These are phyloP conservation scores for Wickerhamomyces sp. DNA, from an alignment of 1,139 yeast genomes.

Conservation along the genomic window DNA sequence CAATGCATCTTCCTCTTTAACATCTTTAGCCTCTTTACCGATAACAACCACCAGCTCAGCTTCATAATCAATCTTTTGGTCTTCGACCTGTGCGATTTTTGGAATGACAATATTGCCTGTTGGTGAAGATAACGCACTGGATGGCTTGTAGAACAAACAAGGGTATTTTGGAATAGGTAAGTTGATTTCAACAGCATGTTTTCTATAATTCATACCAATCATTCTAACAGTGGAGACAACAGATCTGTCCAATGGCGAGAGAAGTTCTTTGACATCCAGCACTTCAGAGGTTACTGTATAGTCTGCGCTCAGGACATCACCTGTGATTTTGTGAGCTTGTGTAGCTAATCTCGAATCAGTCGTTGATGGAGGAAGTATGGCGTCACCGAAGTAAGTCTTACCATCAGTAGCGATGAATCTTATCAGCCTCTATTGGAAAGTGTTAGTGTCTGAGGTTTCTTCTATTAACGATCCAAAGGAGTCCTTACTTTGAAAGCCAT, in stretches of 20 bases:
- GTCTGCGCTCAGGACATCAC: constrained; percentile 35
- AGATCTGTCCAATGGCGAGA: constrained; percentile 34
- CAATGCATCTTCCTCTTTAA: constrained; percentile 37
- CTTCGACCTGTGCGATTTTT: constrained; percentile 23
- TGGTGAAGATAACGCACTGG: constrained; percentile 36
- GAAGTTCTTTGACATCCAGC: constrained; percentile 28
- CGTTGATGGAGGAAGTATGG: constrained; percentile 24
- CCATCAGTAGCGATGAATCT: constrained; percentile 38
- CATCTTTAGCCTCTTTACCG: constrained; percentile 43
- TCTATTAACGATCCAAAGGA: neutral
- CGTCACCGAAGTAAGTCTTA: constrained; percentile 38
- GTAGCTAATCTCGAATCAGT: constrained; percentile 22
- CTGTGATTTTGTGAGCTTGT: constrained; percentile 34
- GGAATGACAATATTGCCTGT: constrained; percentile 38
- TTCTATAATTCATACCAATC: constrained; percentile 33
- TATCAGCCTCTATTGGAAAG: constrained; percentile 24
- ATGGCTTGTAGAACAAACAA: constrained; percentile 43
- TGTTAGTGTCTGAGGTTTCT: neutral
- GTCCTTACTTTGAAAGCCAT: constrained; percentile 3
- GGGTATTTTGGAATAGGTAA: constrained; percentile 40
- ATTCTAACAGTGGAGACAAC: constrained; percentile 36
- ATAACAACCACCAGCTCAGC: constrained; percentile 48
- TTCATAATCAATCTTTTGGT: constrained; percentile 40
- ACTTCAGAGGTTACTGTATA: constrained; percentile 34
- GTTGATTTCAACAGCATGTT: constrained; percentile 31